Conservation (phyloP, 2,329 filamentous ascomycete species). For the Ilyonectria robusta region DNA sequence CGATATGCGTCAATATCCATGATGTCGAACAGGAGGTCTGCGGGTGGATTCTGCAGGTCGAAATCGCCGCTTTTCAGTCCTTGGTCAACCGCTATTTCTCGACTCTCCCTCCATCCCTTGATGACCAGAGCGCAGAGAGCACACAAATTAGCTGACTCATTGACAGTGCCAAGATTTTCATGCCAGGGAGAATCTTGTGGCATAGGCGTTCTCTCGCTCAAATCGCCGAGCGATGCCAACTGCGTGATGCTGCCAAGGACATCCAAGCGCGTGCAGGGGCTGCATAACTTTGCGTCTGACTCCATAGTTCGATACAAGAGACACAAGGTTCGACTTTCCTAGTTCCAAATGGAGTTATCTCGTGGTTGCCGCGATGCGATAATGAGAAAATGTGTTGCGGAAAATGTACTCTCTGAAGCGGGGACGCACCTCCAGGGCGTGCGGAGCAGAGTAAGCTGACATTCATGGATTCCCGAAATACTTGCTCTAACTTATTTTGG, state of each 20-base stretch:
- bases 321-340: no score
- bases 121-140: background rate
- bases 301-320: background rate
- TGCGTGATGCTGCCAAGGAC: background rate
- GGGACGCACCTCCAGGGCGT: no score
- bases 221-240: background rate
- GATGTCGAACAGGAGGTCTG: background rate
- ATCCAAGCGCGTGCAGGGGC: background rate
- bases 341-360: background rate
- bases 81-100: background rate
- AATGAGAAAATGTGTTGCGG: background rate
- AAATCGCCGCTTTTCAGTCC: background rate
- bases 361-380: background rate
- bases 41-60: background rate
- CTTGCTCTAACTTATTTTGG: no score
- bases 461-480: no score
- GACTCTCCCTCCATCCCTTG: background rate
- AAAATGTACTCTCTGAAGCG: background rate
- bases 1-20: background rate
- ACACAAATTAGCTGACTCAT: background rate
- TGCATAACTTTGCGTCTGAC: background rate
- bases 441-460: no score
- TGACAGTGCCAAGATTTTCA: background rate
- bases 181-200: background rate
- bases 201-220: background rate